Evolutionary conservation across 257 asterid genomes (phyloP), one percentile per base, ranked within the genome.

Genomic region (Fraxinus cuspidata): DNA sequence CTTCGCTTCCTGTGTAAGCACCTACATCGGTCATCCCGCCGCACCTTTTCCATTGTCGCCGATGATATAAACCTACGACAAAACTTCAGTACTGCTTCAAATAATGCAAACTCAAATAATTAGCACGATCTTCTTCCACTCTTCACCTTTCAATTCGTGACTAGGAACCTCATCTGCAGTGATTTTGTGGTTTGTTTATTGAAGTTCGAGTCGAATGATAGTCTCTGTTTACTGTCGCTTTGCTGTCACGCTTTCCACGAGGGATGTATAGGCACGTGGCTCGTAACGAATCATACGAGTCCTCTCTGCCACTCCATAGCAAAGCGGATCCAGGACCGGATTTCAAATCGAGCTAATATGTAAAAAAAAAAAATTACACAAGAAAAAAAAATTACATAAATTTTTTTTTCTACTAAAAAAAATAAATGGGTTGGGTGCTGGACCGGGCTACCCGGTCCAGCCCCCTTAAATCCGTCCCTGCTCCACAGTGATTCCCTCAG

Each of bases 161-260:
- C 92, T 37, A 91, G 93, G 0, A 87, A 77, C 80, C 85, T 89
- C 21, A 44, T 88, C 78, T 90, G 90, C 4, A 97, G 90, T 3
- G 98, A 95, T 69, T 95, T 97, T 77, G 96, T 96, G 0, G 99
- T 95, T 1, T 95, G 99, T 28, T 56, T 95, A 21, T 90, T 93
- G 9, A 93, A 87, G 47, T 95, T 95, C 58, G 94, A 93, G 79
- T 79, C 79, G 70, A 85, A 86, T 2, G 97, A 95, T 72, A 90
- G 83, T 42, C 88, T 95, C 64, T 91, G 97, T 0, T 70, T 95
- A 70, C 28, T 95, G 67, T 96, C 97, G 0, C 81, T 92, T 23
- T 93, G 99, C 65, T 91, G 96, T 70, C 99, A 95, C 90, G 99
- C 98, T 29, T 95, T 95, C 35, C 98, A 95, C 84, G 90, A 90